These are phyloP conservation scores for Trametes meyenii DNA, from an alignment of 768 basidiomycete genomes.

Conservation along the genomic window DNA sequence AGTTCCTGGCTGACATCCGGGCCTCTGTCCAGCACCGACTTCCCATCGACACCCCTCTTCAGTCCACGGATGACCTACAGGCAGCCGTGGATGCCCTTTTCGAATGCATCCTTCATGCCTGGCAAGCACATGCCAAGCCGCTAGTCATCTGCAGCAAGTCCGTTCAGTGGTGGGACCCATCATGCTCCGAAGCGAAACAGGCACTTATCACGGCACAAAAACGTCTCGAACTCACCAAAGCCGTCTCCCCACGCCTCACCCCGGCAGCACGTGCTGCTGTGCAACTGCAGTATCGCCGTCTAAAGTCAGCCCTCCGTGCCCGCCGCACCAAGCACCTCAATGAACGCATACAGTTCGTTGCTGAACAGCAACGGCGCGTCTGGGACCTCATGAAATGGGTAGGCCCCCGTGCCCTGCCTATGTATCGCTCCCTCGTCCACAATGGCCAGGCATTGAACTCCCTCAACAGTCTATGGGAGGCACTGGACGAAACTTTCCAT, in stretches of 20 bases:
- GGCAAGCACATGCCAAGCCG: not conserved
- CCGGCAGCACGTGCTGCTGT: not conserved
- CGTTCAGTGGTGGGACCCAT: slow-evolving; percentile 4
- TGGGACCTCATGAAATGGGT: slow-evolving; percentile 10
- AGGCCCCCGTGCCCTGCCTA: too few species aligned
- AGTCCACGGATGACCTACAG: not conserved
- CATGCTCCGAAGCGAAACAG: not conserved
- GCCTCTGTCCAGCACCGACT: not conserved
- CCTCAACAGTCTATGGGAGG: slow-evolving; percentile 1
- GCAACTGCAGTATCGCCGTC: not conserved
- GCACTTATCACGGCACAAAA: not conserved
- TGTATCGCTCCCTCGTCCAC: slow-evolving; percentile 1
- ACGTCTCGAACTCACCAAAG: not conserved
- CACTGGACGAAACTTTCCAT: slow-evolving; percentile 15
- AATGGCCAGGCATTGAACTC: not conserved
- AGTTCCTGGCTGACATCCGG: not conserved
- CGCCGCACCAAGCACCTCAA: not conserved
- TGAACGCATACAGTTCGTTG: not conserved
- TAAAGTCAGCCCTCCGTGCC: not conserved
- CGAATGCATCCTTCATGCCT: not conserved
- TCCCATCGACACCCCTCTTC: not conserved
- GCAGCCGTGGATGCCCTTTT: not conserved
- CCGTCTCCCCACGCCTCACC: not conserved
- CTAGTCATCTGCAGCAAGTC: not conserved
- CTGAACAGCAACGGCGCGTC: not conserved